A percentile compares a stretch with the other conserved stretches of the same genome.
Evolutionary conservation across 2,329 filamentous ascomycete species (phyloP).

Genomic region (Colletotrichum sansevieriae): DNA sequence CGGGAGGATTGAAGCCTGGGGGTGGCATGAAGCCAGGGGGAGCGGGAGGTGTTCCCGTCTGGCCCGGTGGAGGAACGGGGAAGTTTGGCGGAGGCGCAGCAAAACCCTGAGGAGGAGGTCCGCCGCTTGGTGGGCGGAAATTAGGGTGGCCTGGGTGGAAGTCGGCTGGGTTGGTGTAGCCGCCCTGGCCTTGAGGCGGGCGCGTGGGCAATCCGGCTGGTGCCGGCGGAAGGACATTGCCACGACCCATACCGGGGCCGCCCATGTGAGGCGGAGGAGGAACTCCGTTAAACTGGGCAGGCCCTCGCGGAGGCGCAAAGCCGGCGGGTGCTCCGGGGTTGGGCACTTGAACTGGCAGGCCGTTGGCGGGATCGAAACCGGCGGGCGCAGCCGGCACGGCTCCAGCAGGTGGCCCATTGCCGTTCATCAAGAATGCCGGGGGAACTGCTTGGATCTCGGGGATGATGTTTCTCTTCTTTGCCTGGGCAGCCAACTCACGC

Average conservation of each 20-base stretch:
- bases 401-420: conserved; percentile 45
- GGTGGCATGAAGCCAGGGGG: conserved; percentile 61
- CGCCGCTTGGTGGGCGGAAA: conserved; percentile 52
- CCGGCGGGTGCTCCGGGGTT: conserved; percentile 49
- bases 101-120: conserved; percentile 56
- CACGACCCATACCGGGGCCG: conserved; percentile 43
- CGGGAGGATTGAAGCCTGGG: conserved; percentile 54
- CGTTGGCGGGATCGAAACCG: conserved; percentile 52
- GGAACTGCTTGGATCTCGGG: conserved; percentile 83
- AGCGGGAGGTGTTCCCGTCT: conserved; percentile 47
- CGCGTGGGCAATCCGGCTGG: conserved; percentile 65
- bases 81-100: conserved; percentile 56
- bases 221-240: conserved; percentile 59
- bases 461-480: conserved; percentile 93
- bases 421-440: conserved; percentile 73
- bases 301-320: conserved; percentile 54
- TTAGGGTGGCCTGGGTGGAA: conserved; percentile 57
- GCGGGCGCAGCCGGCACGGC: conserved; percentile 43
- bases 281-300: conserved; percentile 50
- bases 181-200: conserved; percentile 60
- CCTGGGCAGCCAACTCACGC: conserved; percentile 89
- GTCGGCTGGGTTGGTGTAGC: conserved; percentile 61
- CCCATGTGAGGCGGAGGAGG: conserved; percentile 35
- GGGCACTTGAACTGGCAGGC: conserved; percentile 44
- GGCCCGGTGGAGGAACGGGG: conserved; percentile 55